These are phyloP conservation scores for Stenogyne calaminthoides DNA, from an alignment of 305 asterid genomes.

Conservation along the genomic window DNA sequence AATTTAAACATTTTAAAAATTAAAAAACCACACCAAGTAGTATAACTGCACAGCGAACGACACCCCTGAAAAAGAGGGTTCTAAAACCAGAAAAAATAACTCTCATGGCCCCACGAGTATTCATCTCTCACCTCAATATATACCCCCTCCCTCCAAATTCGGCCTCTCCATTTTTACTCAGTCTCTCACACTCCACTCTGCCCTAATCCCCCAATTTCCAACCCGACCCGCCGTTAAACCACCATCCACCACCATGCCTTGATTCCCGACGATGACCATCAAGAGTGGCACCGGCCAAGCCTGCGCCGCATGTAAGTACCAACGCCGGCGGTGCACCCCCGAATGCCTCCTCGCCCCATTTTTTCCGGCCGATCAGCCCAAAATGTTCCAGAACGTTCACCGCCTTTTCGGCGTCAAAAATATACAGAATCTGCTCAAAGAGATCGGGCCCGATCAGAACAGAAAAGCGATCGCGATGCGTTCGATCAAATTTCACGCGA, in stretches of 20 bases:
- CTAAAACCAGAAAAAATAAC: not conserved
- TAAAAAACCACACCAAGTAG: no score
- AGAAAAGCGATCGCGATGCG: conserved; percentile 65
- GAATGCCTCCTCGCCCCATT: conserved; percentile 86
- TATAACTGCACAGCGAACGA: not conserved
- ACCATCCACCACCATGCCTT: not conserved
- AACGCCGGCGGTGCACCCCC: conserved; percentile 72
- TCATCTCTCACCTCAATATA: no score
- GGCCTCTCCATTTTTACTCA: conserved; percentile 51
- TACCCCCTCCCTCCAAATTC: conserved; percentile 40
- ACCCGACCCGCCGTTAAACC: not conserved
- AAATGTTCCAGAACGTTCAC: conserved; percentile 78
- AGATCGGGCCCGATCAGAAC: conserved; percentile 61
- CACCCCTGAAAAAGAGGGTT: conserved; percentile 27
- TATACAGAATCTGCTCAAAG: conserved; percentile 61
- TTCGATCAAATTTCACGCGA: conserved; percentile 72
- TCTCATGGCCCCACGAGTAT: no score
- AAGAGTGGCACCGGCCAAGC: conserved; percentile 97
- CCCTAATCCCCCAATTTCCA: not conserved
- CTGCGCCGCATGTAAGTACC: conserved; percentile 97
- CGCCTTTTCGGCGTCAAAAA: conserved; percentile 82
- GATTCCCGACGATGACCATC: conserved; percentile 52
- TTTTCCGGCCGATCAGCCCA: conserved; percentile 85
- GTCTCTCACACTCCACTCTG: conserved; percentile 37
- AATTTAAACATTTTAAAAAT: no score